Evolutionary conservation across 2,329 filamentous ascomycete genomes (phyloP).

Genomic region (Venturia pyrina): DNA sequence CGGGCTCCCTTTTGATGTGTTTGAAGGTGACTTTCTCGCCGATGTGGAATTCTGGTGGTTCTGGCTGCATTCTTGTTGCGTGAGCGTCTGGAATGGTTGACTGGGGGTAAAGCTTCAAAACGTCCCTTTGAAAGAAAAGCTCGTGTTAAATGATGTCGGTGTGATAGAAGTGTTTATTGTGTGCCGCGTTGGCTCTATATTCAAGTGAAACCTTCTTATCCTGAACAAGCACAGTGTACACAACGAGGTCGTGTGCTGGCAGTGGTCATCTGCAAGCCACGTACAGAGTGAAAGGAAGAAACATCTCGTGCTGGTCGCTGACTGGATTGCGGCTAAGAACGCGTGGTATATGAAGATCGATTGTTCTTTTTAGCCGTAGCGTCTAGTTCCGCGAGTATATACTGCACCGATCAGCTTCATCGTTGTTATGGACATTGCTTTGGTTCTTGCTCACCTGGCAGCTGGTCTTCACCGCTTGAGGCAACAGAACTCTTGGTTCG

Average conservation of each 20-base stretch:
- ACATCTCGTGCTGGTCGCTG: not conserved
- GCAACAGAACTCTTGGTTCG: conserved; percentile 38
- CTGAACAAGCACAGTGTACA: not conserved
- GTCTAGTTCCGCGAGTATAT: not conserved
- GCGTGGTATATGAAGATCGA: not conserved
- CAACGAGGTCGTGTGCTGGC: not conserved
- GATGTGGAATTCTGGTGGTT: not conserved
- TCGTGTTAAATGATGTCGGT: not conserved
- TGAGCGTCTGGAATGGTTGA: not conserved
- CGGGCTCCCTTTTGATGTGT: not conserved
- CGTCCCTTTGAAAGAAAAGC: not conserved
- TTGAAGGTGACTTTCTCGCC: not conserved
- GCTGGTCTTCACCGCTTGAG: conserved; percentile 36
- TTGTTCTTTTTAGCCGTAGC: not conserved
- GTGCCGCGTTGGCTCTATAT: not conserved
- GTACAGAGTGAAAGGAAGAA: not conserved
- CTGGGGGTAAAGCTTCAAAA: not conserved
- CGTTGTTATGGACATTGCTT: not conserved
- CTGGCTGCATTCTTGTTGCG: not conserved
- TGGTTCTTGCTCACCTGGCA: conserved; percentile 7
- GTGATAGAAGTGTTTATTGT: not conserved
- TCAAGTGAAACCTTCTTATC: not conserved
- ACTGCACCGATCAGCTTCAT: not conserved
- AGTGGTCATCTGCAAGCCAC: not conserved
- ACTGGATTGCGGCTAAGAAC: not conserved